These are phyloP conservation scores for Ceratocystis harringtonii DNA, from an alignment of 2,329 filamentous ascomycete species.

Conservation along the genomic window DNA sequence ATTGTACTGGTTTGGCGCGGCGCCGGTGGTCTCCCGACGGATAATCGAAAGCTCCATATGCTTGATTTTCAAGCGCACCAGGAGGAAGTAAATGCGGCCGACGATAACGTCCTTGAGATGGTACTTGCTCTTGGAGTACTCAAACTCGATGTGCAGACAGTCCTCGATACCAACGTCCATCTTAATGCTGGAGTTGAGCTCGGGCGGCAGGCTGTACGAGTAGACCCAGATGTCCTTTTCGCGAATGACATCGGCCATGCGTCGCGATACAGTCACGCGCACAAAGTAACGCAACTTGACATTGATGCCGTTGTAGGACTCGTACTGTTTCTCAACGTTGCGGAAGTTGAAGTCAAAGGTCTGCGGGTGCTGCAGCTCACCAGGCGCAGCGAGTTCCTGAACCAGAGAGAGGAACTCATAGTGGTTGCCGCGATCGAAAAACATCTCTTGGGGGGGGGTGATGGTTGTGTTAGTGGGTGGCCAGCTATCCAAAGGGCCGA, in stretches of 20 bases:
- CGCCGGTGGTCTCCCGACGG: constrained; percentile 86
- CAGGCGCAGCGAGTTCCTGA: constrained; percentile 90
- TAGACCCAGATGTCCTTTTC: constrained; percentile 99
- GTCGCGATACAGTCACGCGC: constrained; percentile 84
- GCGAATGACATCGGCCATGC: constrained; percentile 95
- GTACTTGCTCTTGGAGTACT: constrained; percentile 99
- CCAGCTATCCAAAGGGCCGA: neutral
- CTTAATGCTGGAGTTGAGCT: constrained; percentile 98
- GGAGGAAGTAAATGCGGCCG: constrained; percentile 91
- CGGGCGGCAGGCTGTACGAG: constrained; percentile 91
- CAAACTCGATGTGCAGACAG: constrained; percentile 97
- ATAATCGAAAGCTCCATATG: constrained; percentile 99
- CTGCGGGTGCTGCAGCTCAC: constrained; percentile 95
- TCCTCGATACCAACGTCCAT: constrained; percentile 99
- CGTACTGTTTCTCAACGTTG: constrained; percentile 99
- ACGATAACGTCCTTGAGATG: constrained; percentile 99
- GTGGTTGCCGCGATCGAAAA: constrained; percentile 97
- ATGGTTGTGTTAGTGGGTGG: neutral
- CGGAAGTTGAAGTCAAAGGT: constrained; percentile 99
- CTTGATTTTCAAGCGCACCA: constrained; percentile 97
- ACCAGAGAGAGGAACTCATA: constrained; percentile 97
- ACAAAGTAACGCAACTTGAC: constrained; percentile 98
- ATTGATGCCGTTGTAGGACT: constrained; percentile 99
- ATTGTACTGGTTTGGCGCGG: constrained; percentile 96
- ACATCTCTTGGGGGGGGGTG: constrained; percentile 59